phyloP scores from a whole-genome alignment of 2,329 filamentous ascomycete species.

The Alternaria tenuissima region DNA sequence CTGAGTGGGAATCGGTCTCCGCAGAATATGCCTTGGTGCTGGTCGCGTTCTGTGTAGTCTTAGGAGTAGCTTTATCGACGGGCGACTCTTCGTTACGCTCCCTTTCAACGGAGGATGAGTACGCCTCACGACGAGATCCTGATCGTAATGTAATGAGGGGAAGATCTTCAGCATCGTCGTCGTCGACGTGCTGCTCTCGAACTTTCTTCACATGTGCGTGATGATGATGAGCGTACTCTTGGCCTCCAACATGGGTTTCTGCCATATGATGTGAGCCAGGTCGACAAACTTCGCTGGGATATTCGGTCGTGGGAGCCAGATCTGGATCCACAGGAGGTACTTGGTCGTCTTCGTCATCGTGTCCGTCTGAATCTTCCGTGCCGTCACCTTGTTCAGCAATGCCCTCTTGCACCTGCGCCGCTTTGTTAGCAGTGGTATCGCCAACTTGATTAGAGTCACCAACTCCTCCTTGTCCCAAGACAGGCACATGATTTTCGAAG shows the following conservation, averaged over 20 bases:
- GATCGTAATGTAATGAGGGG: background rate
- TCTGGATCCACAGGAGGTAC: background rate
- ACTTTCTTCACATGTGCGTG: background rate
- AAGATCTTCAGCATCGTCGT: background rate
- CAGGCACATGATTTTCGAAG: background rate
- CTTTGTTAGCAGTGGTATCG: background rate
- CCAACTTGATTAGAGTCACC: background rate
- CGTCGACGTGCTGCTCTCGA: background rate
- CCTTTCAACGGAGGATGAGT: background rate
- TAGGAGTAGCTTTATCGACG: background rate
- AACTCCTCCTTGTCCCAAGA: background rate
- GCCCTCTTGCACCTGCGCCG: background rate
- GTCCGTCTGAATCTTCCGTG: background rate
- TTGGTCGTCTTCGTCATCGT: background rate
- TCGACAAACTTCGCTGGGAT: background rate
- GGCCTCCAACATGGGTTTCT: background rate
- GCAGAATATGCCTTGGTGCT: background rate
- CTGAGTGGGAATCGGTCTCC: background rate
- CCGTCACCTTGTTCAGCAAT: background rate
- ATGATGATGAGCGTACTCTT: background rate
- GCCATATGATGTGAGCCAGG: background rate
- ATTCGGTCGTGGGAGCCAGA: background rate
- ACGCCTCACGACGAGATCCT: conserved; percentile 12
- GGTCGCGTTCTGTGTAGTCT: background rate
- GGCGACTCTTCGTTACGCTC: background rate